Base-by-base conservation (phyloP, 176 grass and related monocot species). In the Paspalum vaginatum region DNA sequence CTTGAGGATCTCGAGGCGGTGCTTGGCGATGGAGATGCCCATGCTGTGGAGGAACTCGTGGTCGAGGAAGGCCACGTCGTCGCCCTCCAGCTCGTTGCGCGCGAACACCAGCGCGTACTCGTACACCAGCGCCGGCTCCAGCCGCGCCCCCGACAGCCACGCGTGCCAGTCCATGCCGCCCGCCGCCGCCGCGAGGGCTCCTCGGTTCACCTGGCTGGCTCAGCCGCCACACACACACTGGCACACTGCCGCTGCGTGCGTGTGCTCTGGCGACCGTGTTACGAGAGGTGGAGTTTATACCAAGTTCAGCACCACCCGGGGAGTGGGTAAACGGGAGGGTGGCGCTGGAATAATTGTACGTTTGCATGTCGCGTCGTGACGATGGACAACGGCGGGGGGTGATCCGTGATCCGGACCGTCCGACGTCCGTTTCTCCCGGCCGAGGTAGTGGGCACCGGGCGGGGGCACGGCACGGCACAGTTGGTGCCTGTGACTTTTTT, bases 1-100 rank as follows among this genome's bases (percentile, higher is more conserved):
- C 72, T 89, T 94, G 52, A 97, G 95, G 81, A 97, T 97, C 85
- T 92, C 85, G 57, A 98, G 89, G 58, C 95, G 84, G 82, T 98
- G 95, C 85, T 98, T 98, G 66, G 92, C 92, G 51, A 98, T 66
- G 80, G 89, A 21, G 73, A 98, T 78, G 72, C 95, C 95, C 92
- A 98, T 94, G 88, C 87, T 85, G 43, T 79, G 90, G 47, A 92
- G 86, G 86, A 92, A 65, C 50, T 86, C 90, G 76, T 92, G 90
- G 83, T 92, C 73, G 57, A 92, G 53, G 90, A 84, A 88, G 18
- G 61, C 76, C 40, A 79, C 66, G 75, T 92, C 90, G 68, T 75
- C 90, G 61, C 76, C 86, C 79, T 83, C 90, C 79, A 92, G 90
- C 86, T 89, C 86, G 83, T 92, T 92, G 83, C 80, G 83, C 63